Evolutionary conservation across 192 early-diverging fungal genomes (phyloP).

Genomic region (Thamnidium elegans): DNA sequence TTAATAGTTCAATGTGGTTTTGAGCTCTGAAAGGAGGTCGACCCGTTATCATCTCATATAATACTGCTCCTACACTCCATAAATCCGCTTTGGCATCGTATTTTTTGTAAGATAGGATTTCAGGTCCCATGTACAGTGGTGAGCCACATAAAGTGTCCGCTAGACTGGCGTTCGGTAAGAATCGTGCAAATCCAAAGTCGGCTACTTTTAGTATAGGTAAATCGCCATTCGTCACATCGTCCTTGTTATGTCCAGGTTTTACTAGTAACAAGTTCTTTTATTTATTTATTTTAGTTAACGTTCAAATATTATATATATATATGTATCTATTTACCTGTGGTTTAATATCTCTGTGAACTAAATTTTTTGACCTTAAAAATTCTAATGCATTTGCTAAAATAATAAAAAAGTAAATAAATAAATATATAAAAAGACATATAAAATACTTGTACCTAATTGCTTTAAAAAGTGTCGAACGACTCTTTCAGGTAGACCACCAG

Average conservation of each 20-base stretch:
- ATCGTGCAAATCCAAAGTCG: slow-evolving; percentile 97
- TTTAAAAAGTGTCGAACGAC: slow-evolving; percentile 83
- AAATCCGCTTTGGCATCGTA: slow-evolving; percentile 96
- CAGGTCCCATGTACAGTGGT: slow-evolving; percentile 94
- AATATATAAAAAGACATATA: no score
- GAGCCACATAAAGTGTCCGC: slow-evolving; percentile 96
- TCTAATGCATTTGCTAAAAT: slow-evolving; percentile 74
- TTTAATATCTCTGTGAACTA: slow-evolving; percentile 98
- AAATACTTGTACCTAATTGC: slow-evolving; percentile 86
- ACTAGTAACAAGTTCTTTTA: slow-evolving; percentile 77
- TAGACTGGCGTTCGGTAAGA: slow-evolving; percentile 76
- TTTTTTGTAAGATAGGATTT: slow-evolving; percentile 84
- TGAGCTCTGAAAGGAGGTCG: slow-evolving; percentile 88
- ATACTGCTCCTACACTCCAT: slow-evolving; percentile 94
- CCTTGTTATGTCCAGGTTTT: slow-evolving; percentile 43
- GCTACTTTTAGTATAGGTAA: slow-evolving; percentile 88
- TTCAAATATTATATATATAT: slow-evolving; percentile 7
- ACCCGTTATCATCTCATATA: slow-evolving; percentile 93
- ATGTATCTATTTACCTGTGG: slow-evolving; percentile 66
- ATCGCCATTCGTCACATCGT: slow-evolving; percentile 8
- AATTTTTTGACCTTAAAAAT: slow-evolving; percentile 78
- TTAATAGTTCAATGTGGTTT: slow-evolving; percentile 90
- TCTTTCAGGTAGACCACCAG: slow-evolving; percentile 77
- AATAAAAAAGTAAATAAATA: background rate
- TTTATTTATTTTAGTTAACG: slow-evolving; percentile 5